These are phyloP conservation scores for Ceriops tagal DNA, from an alignment of 345 rosid genomes.

Conservation along the genomic window DNA sequence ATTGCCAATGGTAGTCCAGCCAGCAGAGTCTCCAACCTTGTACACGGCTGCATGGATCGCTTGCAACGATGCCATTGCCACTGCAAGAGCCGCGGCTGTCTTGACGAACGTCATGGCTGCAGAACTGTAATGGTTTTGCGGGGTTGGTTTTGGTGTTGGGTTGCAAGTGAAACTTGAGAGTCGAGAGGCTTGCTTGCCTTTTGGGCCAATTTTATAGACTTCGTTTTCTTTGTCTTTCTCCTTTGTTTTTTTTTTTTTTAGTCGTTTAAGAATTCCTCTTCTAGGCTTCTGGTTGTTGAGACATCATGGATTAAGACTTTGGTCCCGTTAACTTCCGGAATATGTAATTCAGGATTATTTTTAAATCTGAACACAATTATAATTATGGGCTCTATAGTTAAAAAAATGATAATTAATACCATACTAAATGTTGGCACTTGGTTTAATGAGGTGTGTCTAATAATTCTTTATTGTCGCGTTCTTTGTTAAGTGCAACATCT, in stretches of 20 bases:
- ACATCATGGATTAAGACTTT: background rate
- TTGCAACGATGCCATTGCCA: conserved; percentile 14
- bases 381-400: too few species aligned
- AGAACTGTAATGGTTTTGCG: background rate
- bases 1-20: conserved; percentile 91
- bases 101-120: conserved; percentile 20
- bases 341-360: background rate
- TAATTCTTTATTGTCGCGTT: too few species aligned
- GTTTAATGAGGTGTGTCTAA: too few species aligned
- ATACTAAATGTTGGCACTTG: too few species aligned
- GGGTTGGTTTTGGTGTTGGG: too few species aligned
- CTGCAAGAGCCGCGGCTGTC: conserved; percentile 18
- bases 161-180: background rate
- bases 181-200: background rate
- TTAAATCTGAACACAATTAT: too few species aligned
- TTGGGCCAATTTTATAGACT: too few species aligned
- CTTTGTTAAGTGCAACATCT: too few species aligned
- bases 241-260: too few species aligned
- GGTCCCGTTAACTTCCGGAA: background rate
- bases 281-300: conserved; percentile 9
- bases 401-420: too few species aligned
- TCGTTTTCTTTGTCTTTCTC: background rate
- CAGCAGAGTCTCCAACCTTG: conserved; percentile 86
- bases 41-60: conserved; percentile 47
- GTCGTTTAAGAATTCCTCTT: conserved; percentile 22